phyloP scores from a whole-genome alignment of 1,284 basidiomycete species.

The Phylloporus gajari region DNA sequence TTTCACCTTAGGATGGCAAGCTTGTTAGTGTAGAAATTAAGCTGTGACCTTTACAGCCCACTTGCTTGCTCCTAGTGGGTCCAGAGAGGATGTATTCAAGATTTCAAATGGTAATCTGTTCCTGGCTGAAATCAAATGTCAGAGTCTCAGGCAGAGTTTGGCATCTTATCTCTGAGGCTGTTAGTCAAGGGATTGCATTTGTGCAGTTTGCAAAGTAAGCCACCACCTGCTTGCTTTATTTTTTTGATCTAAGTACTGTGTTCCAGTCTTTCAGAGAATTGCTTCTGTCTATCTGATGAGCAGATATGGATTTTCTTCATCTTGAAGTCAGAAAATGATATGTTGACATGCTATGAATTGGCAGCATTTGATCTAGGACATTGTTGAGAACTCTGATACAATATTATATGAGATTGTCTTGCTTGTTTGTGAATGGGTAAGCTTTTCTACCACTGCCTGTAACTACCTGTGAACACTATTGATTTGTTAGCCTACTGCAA shows the following conservation, averaged over 20 bases:
- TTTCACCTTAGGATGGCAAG: too few species aligned
- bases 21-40: too few species aligned
- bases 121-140: not conserved
- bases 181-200: not conserved
- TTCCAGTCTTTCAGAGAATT: not conserved
- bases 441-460: not conserved
- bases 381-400: not conserved
- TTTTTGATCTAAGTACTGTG: not conserved
- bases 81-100: not conserved
- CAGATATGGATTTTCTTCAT: constrained; percentile 5
- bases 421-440: constrained; percentile 9
- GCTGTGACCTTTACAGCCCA: not conserved
- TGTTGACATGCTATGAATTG: not conserved
- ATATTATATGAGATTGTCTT: not conserved
- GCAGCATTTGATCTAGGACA: not conserved
- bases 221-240: not conserved
- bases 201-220: not conserved
- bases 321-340: constrained; percentile 4
- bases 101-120: not conserved
- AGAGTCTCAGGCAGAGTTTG: not conserved
- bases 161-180: not conserved
- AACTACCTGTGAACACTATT: not conserved
- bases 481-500: not conserved
- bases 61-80: not conserved
- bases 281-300: constrained; percentile 6